These are phyloP conservation scores for Colletotrichum euphorbiae DNA, from an alignment of 2,329 filamentous ascomycete species.

Conservation along the genomic window DNA sequence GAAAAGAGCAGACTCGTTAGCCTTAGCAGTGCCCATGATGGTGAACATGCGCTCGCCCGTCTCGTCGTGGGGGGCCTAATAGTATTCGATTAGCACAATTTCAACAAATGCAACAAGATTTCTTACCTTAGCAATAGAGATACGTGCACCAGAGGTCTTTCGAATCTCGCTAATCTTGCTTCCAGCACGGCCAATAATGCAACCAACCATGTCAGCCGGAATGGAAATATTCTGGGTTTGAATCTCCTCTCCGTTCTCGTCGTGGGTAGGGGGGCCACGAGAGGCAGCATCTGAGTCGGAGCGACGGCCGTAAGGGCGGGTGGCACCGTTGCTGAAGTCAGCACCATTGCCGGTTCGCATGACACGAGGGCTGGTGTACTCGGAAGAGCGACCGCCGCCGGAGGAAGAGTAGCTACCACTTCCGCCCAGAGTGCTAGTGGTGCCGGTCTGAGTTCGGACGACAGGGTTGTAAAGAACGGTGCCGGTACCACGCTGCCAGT, in stretches of 20 bases:
- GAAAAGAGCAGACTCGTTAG: constrained; percentile 96
- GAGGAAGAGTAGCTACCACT: constrained; percentile 52
- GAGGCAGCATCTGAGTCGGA: constrained; percentile 84
- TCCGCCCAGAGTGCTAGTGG: constrained; percentile 52
- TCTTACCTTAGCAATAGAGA: constrained; percentile 91
- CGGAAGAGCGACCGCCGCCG: constrained; percentile 57
- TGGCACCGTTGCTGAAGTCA: constrained; percentile 80
- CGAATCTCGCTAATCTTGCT: constrained; percentile 99
- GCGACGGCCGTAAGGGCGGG: constrained; percentile 78
- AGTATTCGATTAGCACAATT: constrained; percentile 35
- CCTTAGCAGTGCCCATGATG: constrained; percentile 93
- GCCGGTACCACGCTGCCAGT: constrained; percentile 96
- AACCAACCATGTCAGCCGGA: constrained; percentile 99
- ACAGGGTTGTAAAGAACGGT: constrained; percentile 98
- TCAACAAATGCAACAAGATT: background rate
- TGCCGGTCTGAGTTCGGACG: constrained; percentile 81
- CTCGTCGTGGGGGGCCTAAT: constrained; percentile 88
- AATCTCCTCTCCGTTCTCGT: constrained; percentile 96
- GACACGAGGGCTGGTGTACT: constrained; percentile 76
- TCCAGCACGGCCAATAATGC: constrained; percentile 95
- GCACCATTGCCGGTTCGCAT: constrained; percentile 97
- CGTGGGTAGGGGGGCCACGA: constrained; percentile 87
- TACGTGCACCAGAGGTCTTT: constrained; percentile 94
- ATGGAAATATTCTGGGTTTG: constrained; percentile 99
- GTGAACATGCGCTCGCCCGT: constrained; percentile 99